phyloP scores from a whole-genome alignment of 352 stramenopile genomes.

The Phytophthora rubi region DNA sequence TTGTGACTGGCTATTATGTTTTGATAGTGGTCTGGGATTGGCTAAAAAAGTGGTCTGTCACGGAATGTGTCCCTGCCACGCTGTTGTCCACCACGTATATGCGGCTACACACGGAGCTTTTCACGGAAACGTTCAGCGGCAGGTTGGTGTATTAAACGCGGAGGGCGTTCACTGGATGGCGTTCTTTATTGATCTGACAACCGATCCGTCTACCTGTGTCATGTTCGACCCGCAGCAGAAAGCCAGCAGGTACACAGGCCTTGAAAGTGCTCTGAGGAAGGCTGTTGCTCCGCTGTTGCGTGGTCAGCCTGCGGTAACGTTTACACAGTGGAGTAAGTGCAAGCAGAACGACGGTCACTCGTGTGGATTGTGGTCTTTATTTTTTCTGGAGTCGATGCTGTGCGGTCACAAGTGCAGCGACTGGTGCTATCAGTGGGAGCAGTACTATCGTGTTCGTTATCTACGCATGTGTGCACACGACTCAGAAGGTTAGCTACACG shows the following conservation, averaged over 20 bases:
- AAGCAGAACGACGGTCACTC: too few relatives aligned
- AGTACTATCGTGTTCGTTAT: conserved; percentile 14
- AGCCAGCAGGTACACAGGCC: neutral
- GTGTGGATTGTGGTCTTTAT: conserved; percentile 14
- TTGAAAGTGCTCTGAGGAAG: neutral
- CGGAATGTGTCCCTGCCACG: too few relatives aligned
- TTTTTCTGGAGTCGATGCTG: conserved; percentile 25
- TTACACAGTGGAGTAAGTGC: too few relatives aligned
- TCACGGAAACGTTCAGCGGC: neutral
- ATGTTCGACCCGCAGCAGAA: conserved; percentile 15
- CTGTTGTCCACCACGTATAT: too few relatives aligned
- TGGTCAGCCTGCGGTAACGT: neutral
- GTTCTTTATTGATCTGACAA: conserved; percentile 10
- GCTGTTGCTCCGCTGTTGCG: conserved; percentile 4
- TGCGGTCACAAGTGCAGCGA: conserved; percentile 9
- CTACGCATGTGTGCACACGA: conserved; percentile 3
- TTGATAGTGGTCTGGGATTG: too few relatives aligned
- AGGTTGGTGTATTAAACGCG: conserved; percentile 11
- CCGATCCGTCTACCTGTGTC: neutral
- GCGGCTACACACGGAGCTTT: conserved; percentile 5
- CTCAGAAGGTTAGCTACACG: neutral
- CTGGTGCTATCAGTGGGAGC: conserved; percentile 5
- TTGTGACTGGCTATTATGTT: too few relatives aligned
- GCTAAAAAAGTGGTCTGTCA: too few relatives aligned
- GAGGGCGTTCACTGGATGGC: conserved; percentile 11